phyloP scores from a whole-genome alignment of 2,329 filamentous ascomycete genomes.

The Calonectria pseudoreteaudii region DNA sequence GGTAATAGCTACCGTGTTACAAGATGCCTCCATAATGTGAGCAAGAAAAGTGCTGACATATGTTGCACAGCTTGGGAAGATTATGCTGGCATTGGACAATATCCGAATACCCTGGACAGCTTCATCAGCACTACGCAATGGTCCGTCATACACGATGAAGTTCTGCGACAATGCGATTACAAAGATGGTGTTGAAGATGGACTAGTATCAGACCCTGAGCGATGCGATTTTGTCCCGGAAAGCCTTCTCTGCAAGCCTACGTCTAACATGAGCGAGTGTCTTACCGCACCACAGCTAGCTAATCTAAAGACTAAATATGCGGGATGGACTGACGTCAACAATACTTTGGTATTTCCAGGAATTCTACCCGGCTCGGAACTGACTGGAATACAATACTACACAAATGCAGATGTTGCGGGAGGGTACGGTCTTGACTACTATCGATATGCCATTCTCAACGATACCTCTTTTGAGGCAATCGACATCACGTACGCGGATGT shows the following conservation, averaged over 20 bases:
- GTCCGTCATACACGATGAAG: not conserved
- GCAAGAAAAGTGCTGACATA: not conserved
- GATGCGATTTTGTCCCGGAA: not conserved
- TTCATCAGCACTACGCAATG: not conserved
- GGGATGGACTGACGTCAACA: not conserved
- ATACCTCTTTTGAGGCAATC: not conserved
- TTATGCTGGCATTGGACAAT: not conserved
- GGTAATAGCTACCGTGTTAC: not conserved
- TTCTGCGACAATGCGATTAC: not conserved
- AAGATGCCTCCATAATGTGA: not conserved
- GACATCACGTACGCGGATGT: not conserved
- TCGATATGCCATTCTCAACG: not conserved
- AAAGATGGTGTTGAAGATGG: not conserved
- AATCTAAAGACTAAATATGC: not conserved
- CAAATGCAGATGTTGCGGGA: not conserved
- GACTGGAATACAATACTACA: not conserved
- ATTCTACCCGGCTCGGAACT: not conserved
- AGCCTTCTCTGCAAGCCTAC: not conserved
- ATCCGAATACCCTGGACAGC: not conserved
- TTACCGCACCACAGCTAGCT: not conserved
- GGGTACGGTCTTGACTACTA: slow-evolving; percentile 1
- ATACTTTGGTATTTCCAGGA: not conserved
- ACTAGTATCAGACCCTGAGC: not conserved
- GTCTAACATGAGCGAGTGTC: not conserved
- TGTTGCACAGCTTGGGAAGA: not conserved